Evolutionary conservation across 768 basidiomycete genomes (phyloP).

Genomic region (Piloderma croceum): DNA sequence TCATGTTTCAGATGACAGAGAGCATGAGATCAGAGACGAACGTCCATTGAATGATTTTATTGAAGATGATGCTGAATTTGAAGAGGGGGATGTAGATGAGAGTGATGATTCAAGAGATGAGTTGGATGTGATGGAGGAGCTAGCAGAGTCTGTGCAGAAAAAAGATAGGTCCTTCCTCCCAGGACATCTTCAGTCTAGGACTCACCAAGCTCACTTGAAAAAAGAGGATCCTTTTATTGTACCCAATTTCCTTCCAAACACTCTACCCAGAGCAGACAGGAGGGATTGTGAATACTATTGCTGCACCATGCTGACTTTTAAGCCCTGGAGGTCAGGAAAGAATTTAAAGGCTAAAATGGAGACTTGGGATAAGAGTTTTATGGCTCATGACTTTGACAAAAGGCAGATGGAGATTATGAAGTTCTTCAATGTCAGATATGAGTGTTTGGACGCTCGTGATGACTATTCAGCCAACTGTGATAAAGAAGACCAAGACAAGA

Average conservation of each 20-base stretch:
- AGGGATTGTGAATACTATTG: constrained; percentile 30
- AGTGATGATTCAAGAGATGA: too few species aligned
- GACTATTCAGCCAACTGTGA: too few species aligned
- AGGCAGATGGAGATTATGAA: constrained; percentile 16
- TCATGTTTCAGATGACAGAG: too few species aligned
- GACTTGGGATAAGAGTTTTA: constrained; percentile 17
- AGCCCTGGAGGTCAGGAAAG: constrained; percentile 18
- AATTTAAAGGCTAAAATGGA: constrained; percentile 16
- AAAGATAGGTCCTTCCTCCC: constrained; percentile 7
- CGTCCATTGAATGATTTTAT: too few species aligned
- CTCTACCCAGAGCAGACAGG: constrained; percentile 21
- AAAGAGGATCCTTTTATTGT: too few species aligned
- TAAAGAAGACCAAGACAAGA: too few species aligned
- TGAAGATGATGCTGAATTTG: too few species aligned
- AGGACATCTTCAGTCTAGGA: constrained; percentile 19
- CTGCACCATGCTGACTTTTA: too few species aligned
- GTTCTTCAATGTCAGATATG: constrained; percentile 23
- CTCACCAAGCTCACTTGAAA: constrained; percentile 19
- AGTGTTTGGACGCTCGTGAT: constrained; percentile 27
- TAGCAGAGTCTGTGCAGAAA: too few species aligned
- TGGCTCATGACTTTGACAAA: constrained; percentile 5
- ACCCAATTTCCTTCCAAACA: constrained; percentile 11
- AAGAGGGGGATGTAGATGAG: too few species aligned
- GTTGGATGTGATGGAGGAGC: too few species aligned
- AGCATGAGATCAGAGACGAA: too few species aligned